A percentile compares a stretch with the other conserved stretches of the same genome.
These are phyloP conservation scores for Boletus huronensis DNA, from an alignment of 768 basidiomycete genomes.

Conservation along the genomic window DNA sequence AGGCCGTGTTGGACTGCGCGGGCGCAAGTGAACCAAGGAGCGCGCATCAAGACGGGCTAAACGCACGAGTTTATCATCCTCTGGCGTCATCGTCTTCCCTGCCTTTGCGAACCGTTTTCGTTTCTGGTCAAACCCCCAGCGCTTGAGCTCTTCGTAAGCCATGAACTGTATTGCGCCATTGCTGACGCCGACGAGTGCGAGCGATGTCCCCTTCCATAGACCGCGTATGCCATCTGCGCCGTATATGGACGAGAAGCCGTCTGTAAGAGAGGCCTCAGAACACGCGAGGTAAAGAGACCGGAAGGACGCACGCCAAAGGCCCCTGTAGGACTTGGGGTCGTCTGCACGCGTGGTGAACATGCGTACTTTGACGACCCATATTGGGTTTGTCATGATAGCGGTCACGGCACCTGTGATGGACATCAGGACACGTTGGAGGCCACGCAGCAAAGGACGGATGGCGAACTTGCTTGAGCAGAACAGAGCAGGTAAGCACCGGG, in stretches of 20 bases:
- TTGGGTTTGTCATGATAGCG: slow-evolving; percentile 92
- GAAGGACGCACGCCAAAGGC: slow-evolving; percentile 59
- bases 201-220: slow-evolving; percentile 80
- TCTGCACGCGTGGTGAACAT: slow-evolving; percentile 83
- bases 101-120: slow-evolving; percentile 54
- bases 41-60: neutral
- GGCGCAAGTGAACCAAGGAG: neutral
- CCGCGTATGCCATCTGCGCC: slow-evolving; percentile 73
- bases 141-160: slow-evolving; percentile 94
- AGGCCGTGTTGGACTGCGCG: slow-evolving; percentile 79
- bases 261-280: slow-evolving; percentile 30
- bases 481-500: slow-evolving; percentile 81
- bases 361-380: slow-evolving; percentile 96
- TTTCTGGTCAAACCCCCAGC: slow-evolving; percentile 81
- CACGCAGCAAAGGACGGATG: slow-evolving; percentile 16
- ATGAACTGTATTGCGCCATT: slow-evolving; percentile 97
- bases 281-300: neutral
- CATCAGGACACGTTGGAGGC: slow-evolving; percentile 12
- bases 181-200: slow-evolving; percentile 89
- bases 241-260: slow-evolving; percentile 71
- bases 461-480: slow-evolving; percentile 95
- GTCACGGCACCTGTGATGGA: slow-evolving; percentile 74
- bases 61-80: slow-evolving; percentile 84
- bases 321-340: slow-evolving; percentile 71
- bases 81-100: slow-evolving; percentile 63